phyloP scores from a whole-genome alignment of 768 basidiomycete species.

The Multifurca ochricompacta region DNA sequence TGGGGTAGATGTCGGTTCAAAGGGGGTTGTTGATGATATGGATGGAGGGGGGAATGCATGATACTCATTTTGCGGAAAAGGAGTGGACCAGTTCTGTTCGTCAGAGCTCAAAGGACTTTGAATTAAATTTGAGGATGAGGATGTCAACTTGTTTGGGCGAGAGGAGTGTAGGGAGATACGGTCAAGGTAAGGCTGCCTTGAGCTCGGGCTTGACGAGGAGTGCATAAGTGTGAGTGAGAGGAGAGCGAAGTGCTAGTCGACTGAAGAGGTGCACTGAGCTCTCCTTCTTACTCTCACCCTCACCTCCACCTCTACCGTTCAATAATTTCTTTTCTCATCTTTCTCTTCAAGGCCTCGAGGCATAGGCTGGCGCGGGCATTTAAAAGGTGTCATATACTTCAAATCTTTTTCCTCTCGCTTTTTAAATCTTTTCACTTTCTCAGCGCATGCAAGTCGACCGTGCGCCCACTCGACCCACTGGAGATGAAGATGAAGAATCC shows the following conservation, averaged over 20 bases:
- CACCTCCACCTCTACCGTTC: not conserved
- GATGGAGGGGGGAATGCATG: not conserved
- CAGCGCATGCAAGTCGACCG: constrained; percentile 23
- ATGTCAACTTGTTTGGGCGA: not conserved
- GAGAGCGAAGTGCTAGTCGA: not conserved
- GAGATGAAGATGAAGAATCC: constrained; percentile 38
- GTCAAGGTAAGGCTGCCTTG: constrained; percentile 5
- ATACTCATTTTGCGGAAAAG: constrained; percentile 5
- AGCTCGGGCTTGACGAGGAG: not conserved
- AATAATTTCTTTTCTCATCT: not conserved
- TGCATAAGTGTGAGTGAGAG: not conserved
- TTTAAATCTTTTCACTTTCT: not conserved
- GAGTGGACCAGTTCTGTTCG: not conserved
- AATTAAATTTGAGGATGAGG: not conserved
- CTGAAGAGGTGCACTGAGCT: no score
- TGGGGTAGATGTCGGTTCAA: not conserved
- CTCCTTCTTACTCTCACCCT: not conserved
- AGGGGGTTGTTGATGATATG: no score
- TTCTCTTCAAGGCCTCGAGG: not conserved
- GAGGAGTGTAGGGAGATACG: not conserved
- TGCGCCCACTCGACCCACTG: constrained; percentile 4
- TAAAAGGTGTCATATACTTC: constrained; percentile 10
- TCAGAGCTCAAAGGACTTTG: not conserved
- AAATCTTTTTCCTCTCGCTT: not conserved
- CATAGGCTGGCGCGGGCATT: constrained; percentile 6